These are phyloP conservation scores for Phytophthora meadii DNA, from an alignment of 352 stramenopile species.

Conservation along the genomic window DNA sequence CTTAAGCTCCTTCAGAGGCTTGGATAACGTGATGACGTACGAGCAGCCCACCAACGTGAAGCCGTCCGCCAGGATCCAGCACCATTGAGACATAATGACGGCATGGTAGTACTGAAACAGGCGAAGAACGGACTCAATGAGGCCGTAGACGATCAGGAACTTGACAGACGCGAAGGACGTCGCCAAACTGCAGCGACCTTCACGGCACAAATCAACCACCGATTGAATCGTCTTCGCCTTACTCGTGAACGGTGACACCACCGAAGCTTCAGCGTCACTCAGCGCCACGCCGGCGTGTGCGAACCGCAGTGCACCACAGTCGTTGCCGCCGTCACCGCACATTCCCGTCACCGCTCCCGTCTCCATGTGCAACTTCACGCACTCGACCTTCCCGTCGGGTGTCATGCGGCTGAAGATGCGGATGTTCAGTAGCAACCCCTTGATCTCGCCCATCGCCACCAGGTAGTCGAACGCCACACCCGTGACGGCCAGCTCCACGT, in stretches of 20 bases:
- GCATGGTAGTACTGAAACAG: constrained; percentile 76
- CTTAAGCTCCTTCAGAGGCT: constrained; percentile 47
- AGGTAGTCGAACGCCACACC: constrained; percentile 79
- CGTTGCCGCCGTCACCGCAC: constrained; percentile 90
- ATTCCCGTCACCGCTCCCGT: constrained; percentile 79
- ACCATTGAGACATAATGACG: constrained; percentile 76
- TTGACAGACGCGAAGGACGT: constrained; percentile 89
- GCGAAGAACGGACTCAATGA: constrained; percentile 72
- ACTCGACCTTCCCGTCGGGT: constrained; percentile 73
- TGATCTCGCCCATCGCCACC: constrained; percentile 62
- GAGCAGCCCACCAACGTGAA: constrained; percentile 71
- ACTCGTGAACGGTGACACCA: constrained; percentile 91
- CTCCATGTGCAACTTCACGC: constrained; percentile 75
- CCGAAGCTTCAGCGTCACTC: constrained; percentile 87
- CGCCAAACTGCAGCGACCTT: constrained; percentile 87
- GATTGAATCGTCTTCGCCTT: constrained; percentile 33
- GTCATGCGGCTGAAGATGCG: constrained; percentile 88
- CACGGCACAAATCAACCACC: constrained; percentile 84
- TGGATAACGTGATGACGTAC: constrained; percentile 74
- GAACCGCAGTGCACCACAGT: constrained; percentile 91
- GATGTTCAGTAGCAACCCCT: constrained; percentile 65
- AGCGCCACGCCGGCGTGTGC: constrained; percentile 92
- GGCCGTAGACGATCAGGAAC: constrained; percentile 90
- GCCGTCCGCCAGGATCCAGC: constrained; percentile 75
- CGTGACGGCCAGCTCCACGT: constrained; percentile 73